These are phyloP conservation scores for Globisporangium takayamanum DNA, from an alignment of 352 stramenopile genomes.

Conservation along the genomic window DNA sequence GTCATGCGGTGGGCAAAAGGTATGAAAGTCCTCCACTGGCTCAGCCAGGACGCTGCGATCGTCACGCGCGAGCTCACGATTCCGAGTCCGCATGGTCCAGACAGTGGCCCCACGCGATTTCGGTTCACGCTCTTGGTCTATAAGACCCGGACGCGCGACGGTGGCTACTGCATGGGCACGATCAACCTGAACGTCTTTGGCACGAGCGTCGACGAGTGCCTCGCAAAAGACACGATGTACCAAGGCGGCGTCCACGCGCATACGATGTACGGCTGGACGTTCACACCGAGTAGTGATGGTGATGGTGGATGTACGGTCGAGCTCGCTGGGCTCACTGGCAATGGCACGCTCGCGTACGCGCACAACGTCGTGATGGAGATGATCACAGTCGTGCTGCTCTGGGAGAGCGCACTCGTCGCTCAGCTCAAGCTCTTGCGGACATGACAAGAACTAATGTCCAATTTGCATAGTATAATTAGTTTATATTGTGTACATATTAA, in stretches of 20 bases:
- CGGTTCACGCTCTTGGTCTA: conserved; percentile 23
- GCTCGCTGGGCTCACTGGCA: conserved; percentile 23
- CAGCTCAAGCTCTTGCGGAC: conserved; percentile 14
- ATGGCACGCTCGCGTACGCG: conserved; percentile 20
- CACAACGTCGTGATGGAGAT: conserved; percentile 32
- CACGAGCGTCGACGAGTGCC: conserved; percentile 16
- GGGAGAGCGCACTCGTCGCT: conserved; percentile 21
- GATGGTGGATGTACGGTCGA: conserved; percentile 16
- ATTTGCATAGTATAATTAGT: background rate
- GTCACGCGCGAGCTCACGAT: conserved; percentile 21
- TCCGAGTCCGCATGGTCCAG: conserved; percentile 11
- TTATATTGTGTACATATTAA: background rate
- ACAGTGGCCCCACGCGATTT: conserved; percentile 12
- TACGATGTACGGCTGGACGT: conserved; percentile 26
- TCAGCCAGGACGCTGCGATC: conserved; percentile 19
- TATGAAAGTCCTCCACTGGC: conserved; percentile 39
- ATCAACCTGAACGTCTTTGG: conserved; percentile 26
- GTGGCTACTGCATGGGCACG: conserved; percentile 16
- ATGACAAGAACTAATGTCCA: background rate
- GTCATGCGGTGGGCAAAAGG: conserved; percentile 30
- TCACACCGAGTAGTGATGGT: conserved; percentile 3
- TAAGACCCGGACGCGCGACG: conserved; percentile 2
- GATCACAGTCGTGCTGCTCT: conserved; percentile 24
- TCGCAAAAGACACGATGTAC: conserved; percentile 13
- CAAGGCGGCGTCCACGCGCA: conserved; percentile 15